These are phyloP conservation scores for Backusella sp. DNA, from an alignment of 192 early-diverging fungal genomes.

Conservation along the genomic window DNA sequence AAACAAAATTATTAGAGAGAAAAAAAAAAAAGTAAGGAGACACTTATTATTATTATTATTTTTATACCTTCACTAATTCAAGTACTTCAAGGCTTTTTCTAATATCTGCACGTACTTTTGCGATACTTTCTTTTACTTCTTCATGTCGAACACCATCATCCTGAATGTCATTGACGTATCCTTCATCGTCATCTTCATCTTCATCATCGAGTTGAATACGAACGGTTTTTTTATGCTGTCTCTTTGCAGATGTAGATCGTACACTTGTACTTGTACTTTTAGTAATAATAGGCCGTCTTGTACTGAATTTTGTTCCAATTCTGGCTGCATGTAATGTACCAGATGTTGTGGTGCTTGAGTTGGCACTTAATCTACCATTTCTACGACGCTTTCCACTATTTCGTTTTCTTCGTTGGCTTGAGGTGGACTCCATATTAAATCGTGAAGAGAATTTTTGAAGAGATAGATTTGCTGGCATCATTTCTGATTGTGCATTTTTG, in stretches of 20 bases:
- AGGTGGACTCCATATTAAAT: neutral
- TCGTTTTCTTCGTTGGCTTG: conserved; percentile 9
- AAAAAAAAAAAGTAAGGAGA: neutral
- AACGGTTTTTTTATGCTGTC: neutral
- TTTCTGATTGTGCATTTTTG: neutral
- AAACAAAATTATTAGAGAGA: neutral
- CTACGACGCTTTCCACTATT: conserved; percentile 1
- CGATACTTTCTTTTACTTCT: conserved; percentile 37
- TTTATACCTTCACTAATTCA: conserved; percentile 30
- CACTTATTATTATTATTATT: neutral
- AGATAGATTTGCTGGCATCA: neutral
- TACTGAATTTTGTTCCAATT: conserved; percentile 6
- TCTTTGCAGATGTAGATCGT: neutral
- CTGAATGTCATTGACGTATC: conserved; percentile 12
- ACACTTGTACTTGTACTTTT: neutral
- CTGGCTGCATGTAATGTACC: conserved; percentile 6
- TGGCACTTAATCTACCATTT: conserved; percentile 5
- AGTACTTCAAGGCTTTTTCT: conserved; percentile 35
- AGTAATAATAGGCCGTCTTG: neutral
- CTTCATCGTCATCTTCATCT: conserved; percentile 26
- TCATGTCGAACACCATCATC: conserved; percentile 26
- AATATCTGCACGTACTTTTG: conserved; percentile 34
- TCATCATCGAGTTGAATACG: neutral
- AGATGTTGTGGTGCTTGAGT: conserved; percentile 12
- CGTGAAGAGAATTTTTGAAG: neutral